phyloP scores from a whole-genome alignment of 768 basidiomycete genomes.

The Postia placenta region DNA sequence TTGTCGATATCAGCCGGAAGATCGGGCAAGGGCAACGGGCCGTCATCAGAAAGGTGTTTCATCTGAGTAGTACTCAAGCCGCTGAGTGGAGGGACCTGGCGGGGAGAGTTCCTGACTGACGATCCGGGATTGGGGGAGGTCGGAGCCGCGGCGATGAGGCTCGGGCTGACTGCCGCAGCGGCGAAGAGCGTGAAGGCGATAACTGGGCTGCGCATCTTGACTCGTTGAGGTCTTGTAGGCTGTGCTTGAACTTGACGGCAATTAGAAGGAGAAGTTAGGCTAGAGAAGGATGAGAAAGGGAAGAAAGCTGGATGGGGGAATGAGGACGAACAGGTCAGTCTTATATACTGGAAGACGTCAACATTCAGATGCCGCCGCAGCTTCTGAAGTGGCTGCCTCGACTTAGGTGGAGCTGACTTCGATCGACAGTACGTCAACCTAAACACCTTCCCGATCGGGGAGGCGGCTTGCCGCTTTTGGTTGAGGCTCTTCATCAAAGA shows the following conservation, averaged over 20 bases:
- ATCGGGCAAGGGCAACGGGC: background rate
- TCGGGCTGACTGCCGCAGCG: constrained; percentile 24
- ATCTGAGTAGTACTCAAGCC: background rate
- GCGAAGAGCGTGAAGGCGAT: constrained; percentile 25
- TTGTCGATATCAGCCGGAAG: background rate
- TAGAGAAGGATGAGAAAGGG: constrained; percentile 16
- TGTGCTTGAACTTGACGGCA: constrained; percentile 9
- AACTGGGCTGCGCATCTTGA: constrained; percentile 27
- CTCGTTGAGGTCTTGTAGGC: constrained; percentile 5
- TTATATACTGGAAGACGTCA: constrained; percentile 14
- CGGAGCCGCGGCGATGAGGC: constrained; percentile 22
- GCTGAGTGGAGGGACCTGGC: background rate
- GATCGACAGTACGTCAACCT: constrained; percentile 8
- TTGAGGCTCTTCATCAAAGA: too few species aligned
- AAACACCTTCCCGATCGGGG: constrained; percentile 9
- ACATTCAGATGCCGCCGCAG: constrained; percentile 20
- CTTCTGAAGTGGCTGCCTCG: constrained; percentile 15
- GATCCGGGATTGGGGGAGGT: constrained; percentile 17
- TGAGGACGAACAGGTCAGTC: background rate
- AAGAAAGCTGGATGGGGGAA: constrained; percentile 11
- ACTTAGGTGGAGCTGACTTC: constrained; percentile 2
- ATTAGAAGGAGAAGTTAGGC: constrained; percentile 20
- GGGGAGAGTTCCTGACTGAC: constrained; percentile 5
- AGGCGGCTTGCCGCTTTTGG: background rate
- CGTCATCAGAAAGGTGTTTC: background rate